Base-by-base conservation (phyloP, 805 yeast genomes). In the Kodamaea leandrae region DNA sequence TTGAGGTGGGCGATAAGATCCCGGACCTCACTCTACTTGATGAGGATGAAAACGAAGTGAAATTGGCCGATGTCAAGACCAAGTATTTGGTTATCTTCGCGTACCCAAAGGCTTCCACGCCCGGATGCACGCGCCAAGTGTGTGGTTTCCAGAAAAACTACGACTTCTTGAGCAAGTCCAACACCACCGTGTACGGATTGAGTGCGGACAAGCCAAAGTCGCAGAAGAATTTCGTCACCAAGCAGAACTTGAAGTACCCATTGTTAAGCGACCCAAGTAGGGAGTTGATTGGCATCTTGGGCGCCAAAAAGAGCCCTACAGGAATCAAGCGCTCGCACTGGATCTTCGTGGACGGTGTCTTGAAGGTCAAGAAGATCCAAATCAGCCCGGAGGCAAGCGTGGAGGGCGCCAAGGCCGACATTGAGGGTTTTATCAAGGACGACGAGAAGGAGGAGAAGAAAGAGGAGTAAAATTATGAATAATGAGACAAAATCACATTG, bases 51-150 rank as follows among this genome's bases (percentile, higher is more conserved):
- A 69, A 78, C 26, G 75, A 72, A 25, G 73, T 68, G 37, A 50
- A 53, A 23, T 58, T 70, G 42, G 40, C 36, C 15, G 61, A 61
- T 24, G 62, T 52, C 21, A 48, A 50, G 21, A 47, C 61, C 21
- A 66, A 64, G 50, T 66, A 57, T 39, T 39, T 69, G 45, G 68
- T 70, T 18, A 63, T 70, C 29, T 70, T 70, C 29, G 85, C 96
- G 14, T 91, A 90, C 58, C 98, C 98, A 40, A 83, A 76, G 56
- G 98, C 98, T 0, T 80, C 84, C 18, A 91, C 98, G 0, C 96
- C 96, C 1, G 99, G 99, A 3, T 93, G 99, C 63, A 91, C 99
- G 1, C 77, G 88, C 52, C 99, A 91, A 65, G 97, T 90, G 2
- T 77, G 85, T 58, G 96, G 96, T 0, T 93, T 84, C 60, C 80